Base-by-base conservation (phyloP, 768 basidiomycete species). In the Russula lepida region DNA sequence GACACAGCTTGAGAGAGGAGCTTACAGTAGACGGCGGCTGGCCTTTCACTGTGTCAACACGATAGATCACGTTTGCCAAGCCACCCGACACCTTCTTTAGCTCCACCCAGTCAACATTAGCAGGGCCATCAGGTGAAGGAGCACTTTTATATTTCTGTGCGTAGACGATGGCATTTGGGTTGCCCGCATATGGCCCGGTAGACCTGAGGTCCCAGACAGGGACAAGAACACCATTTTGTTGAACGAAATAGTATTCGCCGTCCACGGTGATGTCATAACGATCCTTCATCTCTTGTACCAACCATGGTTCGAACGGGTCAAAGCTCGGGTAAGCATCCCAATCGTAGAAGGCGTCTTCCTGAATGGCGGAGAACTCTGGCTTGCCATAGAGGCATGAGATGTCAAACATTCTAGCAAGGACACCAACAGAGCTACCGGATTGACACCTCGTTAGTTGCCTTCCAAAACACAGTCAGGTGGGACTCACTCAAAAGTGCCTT, bases 141-240 rank as follows among this genome's bases (percentile, higher is more conserved):
- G 59, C 12, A 46, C 54, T 39, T 19, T 30, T 59, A 8, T 21
- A 12, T 28, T 65, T 66, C 9, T 25, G 13, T 11, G 53, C 64
- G 17, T 62, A 8, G 19, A 66, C 39, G 50, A 58, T 62, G 6
- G 56, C 54, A 23, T 62, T 25, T 27, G 25, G 6, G 37, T 64
- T 59, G 56, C 47, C 44, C 44, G 6, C 15, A 55, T 43, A 11
- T 21, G 6, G 9, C 44, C 44, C 44, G 21, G 21, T 33, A 25
- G 62, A 58, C 9, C 55, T 66, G 39, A 66, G 64, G 52, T 66
- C 60, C 37, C 61, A 66, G 6, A 52, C 37, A 3, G 59, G 54
- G 49, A 23, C 19, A 13, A 53, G 33, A 23, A 8, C 7, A 32
- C 59, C 59, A 32, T 21, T 39, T 4, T 27, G 11, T 4, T 43